Evolutionary conservation across 2,329 filamentous ascomycete species (phyloP).

Genomic region (Sodiomyces alkalinus): DNA sequence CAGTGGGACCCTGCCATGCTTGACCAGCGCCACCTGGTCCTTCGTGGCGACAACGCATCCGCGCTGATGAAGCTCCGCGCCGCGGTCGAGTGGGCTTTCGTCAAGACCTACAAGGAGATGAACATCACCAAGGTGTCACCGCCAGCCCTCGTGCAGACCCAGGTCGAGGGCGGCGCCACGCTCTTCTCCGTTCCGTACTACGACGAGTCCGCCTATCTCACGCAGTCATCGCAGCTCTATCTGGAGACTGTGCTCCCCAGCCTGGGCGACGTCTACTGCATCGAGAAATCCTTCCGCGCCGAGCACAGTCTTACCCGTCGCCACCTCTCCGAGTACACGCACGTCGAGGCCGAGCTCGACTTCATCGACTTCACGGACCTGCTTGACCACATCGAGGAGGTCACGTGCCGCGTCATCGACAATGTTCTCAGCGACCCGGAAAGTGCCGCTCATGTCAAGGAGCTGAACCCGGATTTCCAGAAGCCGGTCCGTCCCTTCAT

Average conservation of each 20-base stretch:
- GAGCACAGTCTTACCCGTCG: conserved; percentile 91
- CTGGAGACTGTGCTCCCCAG: conserved; percentile 87
- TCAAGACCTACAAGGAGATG: conserved; percentile 61
- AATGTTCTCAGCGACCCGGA: conserved; percentile 57
- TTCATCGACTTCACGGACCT: conserved; percentile 90
- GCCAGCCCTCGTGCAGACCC: conserved; percentile 84
- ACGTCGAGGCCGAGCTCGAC: conserved; percentile 91
- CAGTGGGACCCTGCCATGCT: conserved; percentile 50
- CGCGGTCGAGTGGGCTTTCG: conserved; percentile 67
- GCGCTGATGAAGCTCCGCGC: conserved; percentile 78
- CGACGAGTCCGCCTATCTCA: conserved; percentile 79
- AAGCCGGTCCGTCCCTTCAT: conserved; percentile 73
- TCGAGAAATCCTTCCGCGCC: conserved; percentile 96
- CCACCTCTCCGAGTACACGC: conserved; percentile 91
- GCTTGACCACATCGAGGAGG: conserved; percentile 69
- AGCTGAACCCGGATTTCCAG: conserved; percentile 83
- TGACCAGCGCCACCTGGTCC: conserved; percentile 69
- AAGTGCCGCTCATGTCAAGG: conserved; percentile 58
- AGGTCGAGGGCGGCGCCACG: conserved; percentile 84
- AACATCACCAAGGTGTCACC: conserved; percentile 73
- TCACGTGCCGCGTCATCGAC: conserved; percentile 78
- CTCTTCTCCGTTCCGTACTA: conserved; percentile 87
- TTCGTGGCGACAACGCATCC: conserved; percentile 73
- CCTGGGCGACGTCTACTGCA: conserved; percentile 90
- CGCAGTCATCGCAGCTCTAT: conserved; percentile 93